A percentile compares a stretch with the other conserved stretches of the same genome.
These are phyloP conservation scores for Entomortierella lignicola DNA, from an alignment of 192 early-diverging fungal genomes.

Conservation along the genomic window DNA sequence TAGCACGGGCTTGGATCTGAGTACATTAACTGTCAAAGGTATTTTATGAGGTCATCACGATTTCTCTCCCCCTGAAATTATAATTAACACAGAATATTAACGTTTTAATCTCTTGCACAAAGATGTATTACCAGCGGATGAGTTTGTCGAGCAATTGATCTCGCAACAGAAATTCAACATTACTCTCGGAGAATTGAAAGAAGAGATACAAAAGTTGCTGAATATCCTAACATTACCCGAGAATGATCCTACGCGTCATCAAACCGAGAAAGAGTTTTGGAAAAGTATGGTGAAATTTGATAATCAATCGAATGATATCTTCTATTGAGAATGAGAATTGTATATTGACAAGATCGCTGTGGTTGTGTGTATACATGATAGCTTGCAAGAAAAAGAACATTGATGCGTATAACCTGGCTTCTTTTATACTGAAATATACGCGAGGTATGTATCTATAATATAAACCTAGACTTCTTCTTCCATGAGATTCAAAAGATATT, in stretches of 20 bases:
- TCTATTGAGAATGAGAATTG: too few species aligned
- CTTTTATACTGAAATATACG: conserved; percentile 23
- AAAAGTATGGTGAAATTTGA: conserved; percentile 15
- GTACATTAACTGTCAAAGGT: conserved; percentile 29
- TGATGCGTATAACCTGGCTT: conserved; percentile 3
- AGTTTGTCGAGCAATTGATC: conserved; percentile 25
- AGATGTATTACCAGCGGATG: conserved; percentile 39
- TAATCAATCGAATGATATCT: background rate
- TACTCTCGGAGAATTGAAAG: conserved; percentile 17
- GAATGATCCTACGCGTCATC: conserved; percentile 21
- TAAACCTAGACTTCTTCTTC: background rate
- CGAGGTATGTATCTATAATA: conserved; percentile 21
- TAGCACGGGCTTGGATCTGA: conserved; percentile 15
- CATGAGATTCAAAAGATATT: background rate
- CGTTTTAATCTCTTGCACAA: background rate
- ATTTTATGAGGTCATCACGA: too few species aligned
- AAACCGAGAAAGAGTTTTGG: conserved; percentile 25
- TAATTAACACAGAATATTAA: too few species aligned
- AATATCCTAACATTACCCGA: conserved; percentile 19
- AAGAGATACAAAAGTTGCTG: conserved; percentile 17
- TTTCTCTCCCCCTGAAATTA: too few species aligned
- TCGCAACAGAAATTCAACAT: conserved; percentile 16
- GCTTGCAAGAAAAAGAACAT: conserved; percentile 31
- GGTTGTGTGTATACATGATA: background rate
- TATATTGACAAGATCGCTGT: background rate